These are phyloP conservation scores for Lactuca sativa DNA, from an alignment of 129 eudicot genomes.

Conservation along the genomic window DNA sequence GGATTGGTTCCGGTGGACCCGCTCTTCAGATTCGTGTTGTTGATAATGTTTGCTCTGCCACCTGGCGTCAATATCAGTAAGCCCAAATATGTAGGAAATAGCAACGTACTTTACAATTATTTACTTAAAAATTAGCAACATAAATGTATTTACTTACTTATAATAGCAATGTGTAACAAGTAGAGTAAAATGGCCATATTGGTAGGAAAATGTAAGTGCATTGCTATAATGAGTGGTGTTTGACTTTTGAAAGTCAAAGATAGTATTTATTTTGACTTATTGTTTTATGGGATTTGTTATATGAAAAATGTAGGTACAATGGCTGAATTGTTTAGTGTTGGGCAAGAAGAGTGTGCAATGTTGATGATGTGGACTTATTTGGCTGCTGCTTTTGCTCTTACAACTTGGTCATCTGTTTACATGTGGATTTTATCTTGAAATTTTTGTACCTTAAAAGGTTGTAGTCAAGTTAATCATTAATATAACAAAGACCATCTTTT, in stretches of 20 bases:
- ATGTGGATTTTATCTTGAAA: conserved; percentile 69
- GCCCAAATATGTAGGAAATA: background rate
- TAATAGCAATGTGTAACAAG: background rate
- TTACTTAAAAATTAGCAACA: background rate
- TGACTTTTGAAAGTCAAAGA: conserved; percentile 13
- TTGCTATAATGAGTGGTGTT: background rate
- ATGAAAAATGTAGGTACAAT: conserved; percentile 64
- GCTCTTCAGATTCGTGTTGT: conserved; percentile 69
- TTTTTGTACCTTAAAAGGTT: background rate
- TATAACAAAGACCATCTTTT: no score
- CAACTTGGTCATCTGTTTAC: conserved; percentile 76
- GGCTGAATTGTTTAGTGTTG: conserved; percentile 77
- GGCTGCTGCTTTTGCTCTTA: conserved; percentile 66
- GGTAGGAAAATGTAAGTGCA: no score
- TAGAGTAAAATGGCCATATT: no score
- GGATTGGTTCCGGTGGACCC: conserved; percentile 80
- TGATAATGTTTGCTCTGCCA: conserved; percentile 79
- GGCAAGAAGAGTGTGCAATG: conserved; percentile 83
- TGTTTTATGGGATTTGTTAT: background rate
- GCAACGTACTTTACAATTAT: no score
- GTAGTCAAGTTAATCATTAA: no score
- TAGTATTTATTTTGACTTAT: background rate
- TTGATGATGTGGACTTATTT: conserved; percentile 84
- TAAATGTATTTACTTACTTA: background rate
- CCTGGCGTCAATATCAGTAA: conserved; percentile 86